Evolutionary conservation across 2,329 filamentous ascomycete genomes (phyloP), one percentile per base, ranked within the genome.

Genomic region (Harringtonia lauricola): DNA sequence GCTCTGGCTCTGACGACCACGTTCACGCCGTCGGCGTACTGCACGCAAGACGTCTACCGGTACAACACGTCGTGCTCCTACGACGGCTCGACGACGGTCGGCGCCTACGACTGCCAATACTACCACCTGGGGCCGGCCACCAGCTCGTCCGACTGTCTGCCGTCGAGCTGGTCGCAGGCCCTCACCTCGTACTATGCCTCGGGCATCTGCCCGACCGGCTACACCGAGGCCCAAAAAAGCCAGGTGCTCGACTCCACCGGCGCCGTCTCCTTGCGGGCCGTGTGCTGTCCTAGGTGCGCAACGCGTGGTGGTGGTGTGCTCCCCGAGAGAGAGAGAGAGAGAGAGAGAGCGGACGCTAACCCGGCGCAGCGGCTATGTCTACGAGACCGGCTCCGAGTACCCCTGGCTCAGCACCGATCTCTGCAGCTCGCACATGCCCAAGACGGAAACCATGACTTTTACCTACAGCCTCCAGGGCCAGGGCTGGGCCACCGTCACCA

Each of bases 251-350:
- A n/a, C 21, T 2, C n/a, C 4, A 35, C 15, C 3, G 24, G 22
- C 24, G 29, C 3, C 17, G 17, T 2, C 12, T 41, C 48, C 33
- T 46, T 43, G n/a, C 36, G 8, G 7, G 43, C 43, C 9, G 42
- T 44, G 15, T 50, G 48, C 41, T 48, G 48, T 43, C 48, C 48
- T 1, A 29, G 19, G 39, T 41, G 24, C n/a, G 38, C 13, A 6
- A 9, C 10, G 14, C 14, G 3, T 18, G 15, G 10, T n/a, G 38
- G 14, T 8, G 15, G 21, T 10, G 21, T 2, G 21, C 14, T 7
- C 13, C 22, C 6, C 5, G 24, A 38, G 4, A 8, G 19, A 34
- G 5, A 18, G 37, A 2, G n/a, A 28, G n/a, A 22, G 18, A 34
- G 14, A 10, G 10, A 21, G 6, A 17, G 29, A 33, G 33, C 14